A percentile compares a stretch with the other conserved stretches of the same genome.
Conservation (phyloP, 1,284 basidiomycete species). For the Microbotryum lychnidis-dioicae region DNA sequence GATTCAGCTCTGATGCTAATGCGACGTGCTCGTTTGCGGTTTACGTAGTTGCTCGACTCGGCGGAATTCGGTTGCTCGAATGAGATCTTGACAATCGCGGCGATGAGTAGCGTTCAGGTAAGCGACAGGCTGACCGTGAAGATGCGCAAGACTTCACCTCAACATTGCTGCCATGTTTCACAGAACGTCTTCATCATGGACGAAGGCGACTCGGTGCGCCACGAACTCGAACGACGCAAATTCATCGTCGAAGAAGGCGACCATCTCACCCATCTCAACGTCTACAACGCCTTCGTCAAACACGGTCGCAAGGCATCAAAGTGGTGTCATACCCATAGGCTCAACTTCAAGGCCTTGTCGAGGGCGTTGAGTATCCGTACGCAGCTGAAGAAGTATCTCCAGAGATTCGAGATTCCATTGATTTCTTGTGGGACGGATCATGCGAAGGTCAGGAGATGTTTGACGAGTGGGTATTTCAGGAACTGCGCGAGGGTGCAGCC, state of each 20-base stretch:
- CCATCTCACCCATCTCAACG: conserved; percentile 82
- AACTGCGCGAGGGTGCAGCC: conserved; percentile 68
- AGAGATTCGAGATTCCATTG: conserved; percentile 70
- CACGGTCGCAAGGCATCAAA: conserved; percentile 70
- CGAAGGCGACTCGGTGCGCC: conserved; percentile 74
- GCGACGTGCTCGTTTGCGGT: too few species aligned
- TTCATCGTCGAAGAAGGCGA: conserved; percentile 98
- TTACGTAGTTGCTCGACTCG: conserved; percentile 66
- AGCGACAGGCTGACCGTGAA: conserved; percentile 9
- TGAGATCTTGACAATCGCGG: conserved; percentile 88
- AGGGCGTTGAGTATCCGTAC: conserved; percentile 82
- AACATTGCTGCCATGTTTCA: background rate
- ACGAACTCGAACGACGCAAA: conserved; percentile 81
- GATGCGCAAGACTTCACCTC: background rate
- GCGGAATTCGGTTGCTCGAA: conserved; percentile 76
- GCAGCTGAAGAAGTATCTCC: conserved; percentile 87
- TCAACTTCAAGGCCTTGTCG: conserved; percentile 87
- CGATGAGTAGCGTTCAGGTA: conserved; percentile 86
- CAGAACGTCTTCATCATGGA: conserved; percentile 81
- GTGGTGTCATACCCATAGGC: conserved; percentile 86
- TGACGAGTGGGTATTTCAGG: conserved; percentile 87
- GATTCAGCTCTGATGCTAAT: too few species aligned
- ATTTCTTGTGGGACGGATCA: conserved; percentile 50
- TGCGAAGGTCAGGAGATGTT: conserved; percentile 60
- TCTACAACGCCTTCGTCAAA: conserved; percentile 80